Evolutionary conservation across 2,329 filamentous ascomycete species (phyloP), one percentile per base, ranked within the genome.

Genomic region (Hymenoscyphus repandus): DNA sequence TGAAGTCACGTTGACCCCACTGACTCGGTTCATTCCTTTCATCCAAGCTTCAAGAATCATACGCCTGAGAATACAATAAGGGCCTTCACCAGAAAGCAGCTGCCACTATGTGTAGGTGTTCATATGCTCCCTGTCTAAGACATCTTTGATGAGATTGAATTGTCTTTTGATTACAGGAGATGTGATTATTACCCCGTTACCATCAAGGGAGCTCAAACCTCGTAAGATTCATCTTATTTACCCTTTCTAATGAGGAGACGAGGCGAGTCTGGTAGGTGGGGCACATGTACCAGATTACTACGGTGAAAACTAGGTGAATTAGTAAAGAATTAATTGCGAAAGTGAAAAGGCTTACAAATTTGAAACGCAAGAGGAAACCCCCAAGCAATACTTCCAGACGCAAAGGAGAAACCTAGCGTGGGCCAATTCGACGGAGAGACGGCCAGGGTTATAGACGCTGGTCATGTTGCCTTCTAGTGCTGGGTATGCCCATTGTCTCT

Each of bases 191-290:
- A 65, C 61, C 1, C 66, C 65, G 32, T 69, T 66, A 47, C 72
- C 69, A 45, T 75, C 75, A n/a, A 71, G 64, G 9, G 60, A 60
- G 0, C 74, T 70, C 55, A 89, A 75, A 72, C 74, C 5, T 68
- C 58, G 22, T 74, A 69, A 6, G 82, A 83, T 62, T 82, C 62
- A 52, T 84, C 81, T 6, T 76, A 64, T 33, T 79, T 74, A 22
- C 80, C 80, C 49, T 79, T 69, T 65, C 86, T 87, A 68, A 88
- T 72, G 6, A 89, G 76, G 68, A 77, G 88, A n/a, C 86, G 82
- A 0, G 34, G 34, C 12, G 34, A 37, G 12, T 37, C 34, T 17
- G 34, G 34, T 13, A 37, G 34, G 5, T 5, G 12, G 34, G 34
- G 34, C 12, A 13, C 12, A 17, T 37, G 34, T 10, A 37, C 34